Evolutionary conservation across 148 eudicot species (phyloP), one percentile per base, ranked within the genome.

Genomic region (Selenicereus undatus): DNA sequence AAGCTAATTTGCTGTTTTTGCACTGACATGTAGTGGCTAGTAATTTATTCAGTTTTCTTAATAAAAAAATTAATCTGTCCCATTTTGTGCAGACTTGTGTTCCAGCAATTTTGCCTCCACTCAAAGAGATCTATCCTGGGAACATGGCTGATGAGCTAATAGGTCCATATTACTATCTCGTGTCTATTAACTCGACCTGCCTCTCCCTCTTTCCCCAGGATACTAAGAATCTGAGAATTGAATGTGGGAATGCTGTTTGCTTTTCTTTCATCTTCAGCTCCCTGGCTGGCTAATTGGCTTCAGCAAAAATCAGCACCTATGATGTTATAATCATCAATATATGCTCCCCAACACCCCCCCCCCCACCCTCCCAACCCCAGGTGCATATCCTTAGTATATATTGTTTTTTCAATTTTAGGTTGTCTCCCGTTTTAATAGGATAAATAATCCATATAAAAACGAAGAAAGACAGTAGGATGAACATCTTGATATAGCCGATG

Each of bases 31-130:
- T 77, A 27, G 11, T 51, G 3, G 20, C 22, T 36, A 30, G 21
- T 75, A 29, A 45, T 60, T 22, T 48, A 35, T 45, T 71, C 74
- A 69, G 74, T 75, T 51, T 36, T 48, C 60, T 39, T 39, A 39
- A 39, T 39, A 39, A 81, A 73, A 32, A 81, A 73, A 32, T 71
- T 74, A 70, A 71, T 68, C 18, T 26, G 51, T 76, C 72, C 45
- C 66, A 39, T 73, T 64, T 80, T 76, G 83, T 87, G 90, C 95
- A 97, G 99, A 97, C 98, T 26, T 90, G 97, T 83, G 86, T 48
- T 83, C 99, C 99, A 30, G 88, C 99, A 68, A 89, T 97, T 82
- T 84, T 97, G 52, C 99, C 99, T 79, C 99, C 99, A 72, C 89
- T 97, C 17, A 85, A 81, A 85, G 99, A 97, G 70, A 81, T 97